These are phyloP conservation scores for Phytophthora idaei DNA, from an alignment of 352 stramenopile species.

Conservation along the genomic window DNA sequence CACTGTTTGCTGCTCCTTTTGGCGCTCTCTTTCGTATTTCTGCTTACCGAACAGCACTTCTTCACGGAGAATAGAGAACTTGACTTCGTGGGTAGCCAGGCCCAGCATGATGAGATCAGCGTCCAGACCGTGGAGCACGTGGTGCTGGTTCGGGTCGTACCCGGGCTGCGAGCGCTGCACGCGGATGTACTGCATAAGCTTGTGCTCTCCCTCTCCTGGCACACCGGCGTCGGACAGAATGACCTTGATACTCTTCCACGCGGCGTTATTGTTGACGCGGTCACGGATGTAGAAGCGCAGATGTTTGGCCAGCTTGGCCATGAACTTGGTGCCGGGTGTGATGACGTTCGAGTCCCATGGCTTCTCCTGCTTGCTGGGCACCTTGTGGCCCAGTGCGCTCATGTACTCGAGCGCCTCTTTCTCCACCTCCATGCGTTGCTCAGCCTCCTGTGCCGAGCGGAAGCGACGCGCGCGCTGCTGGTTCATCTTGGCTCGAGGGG, in stretches of 20 bases:
- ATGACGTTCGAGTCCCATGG: slow-evolving; percentile 99
- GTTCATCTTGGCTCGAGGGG: slow-evolving; percentile 99
- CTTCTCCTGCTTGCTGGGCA: slow-evolving; percentile 79
- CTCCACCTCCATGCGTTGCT: slow-evolving; percentile 93
- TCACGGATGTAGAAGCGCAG: slow-evolving; percentile 94
- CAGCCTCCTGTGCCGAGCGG: slow-evolving; percentile 94
- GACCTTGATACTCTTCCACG: slow-evolving; percentile 95
- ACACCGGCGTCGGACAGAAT: slow-evolving; percentile 97
- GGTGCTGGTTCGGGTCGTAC: slow-evolving; percentile 97
- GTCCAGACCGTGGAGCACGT: slow-evolving; percentile 98
- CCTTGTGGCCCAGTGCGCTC: slow-evolving; percentile 84
- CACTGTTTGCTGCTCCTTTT: slow-evolving; percentile 67
- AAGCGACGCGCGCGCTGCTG: slow-evolving; percentile 98
- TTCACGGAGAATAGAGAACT: slow-evolving; percentile 99
- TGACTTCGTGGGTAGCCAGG: slow-evolving; percentile 97
- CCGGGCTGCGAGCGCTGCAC: slow-evolving; percentile 92
- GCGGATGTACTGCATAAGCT: slow-evolving; percentile 99
- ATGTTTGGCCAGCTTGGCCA: slow-evolving; percentile 93
- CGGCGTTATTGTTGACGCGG: slow-evolving; percentile 91
- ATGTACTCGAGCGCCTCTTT: slow-evolving; percentile 93
- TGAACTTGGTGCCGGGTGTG: slow-evolving; percentile 98
- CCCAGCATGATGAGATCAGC: slow-evolving; percentile 99
- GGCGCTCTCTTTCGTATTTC: slow-evolving; percentile 78
- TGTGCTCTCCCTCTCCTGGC: slow-evolving; percentile 99
- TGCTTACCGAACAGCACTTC: slow-evolving; percentile 90